Evolutionary conservation across 2,329 filamentous ascomycete genomes (phyloP), one percentile per base, ranked within the genome.

Genomic region (Thermoascus crustaceus): DNA sequence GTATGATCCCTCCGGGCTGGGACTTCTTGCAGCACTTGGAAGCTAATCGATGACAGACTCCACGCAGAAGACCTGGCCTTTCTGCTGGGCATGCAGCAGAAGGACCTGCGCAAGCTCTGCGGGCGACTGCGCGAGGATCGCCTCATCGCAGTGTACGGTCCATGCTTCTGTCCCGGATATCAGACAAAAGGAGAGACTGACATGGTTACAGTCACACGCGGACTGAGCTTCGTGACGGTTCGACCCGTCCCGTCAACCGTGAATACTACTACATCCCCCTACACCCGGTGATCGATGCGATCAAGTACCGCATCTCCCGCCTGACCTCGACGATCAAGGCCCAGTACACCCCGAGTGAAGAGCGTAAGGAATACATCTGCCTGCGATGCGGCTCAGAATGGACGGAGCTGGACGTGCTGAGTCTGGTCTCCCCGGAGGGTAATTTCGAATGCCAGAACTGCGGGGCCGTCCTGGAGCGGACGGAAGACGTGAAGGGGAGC

Each of bases 191-290:
- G n/a, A n/a, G n/a, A n/a, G n/a, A n/a, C 13, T 19, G 13, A 23
- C 22, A 35, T 5, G 14, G 7, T 21, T 13, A 17, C 53, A 85
- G 75, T 51, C 80, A 80, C 58, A 78, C 80, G 20, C 80, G 86
- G 41, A 76, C 80, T 32, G 87, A 94, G 57, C 68, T 83, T 37
- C 80, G 81, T 46, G 83, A 88, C 54, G 85, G 85, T 34, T 84
- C 87, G 40, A 81, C 83, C 39, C 80, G 87, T 34, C 82, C 85
- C 4, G 80, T 83, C 47, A 87, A 82, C 55, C 78, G 85, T 51
- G 94, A 89, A 43, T 98, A 94, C 72, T 98, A 94, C 67, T 98
- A 85, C 63, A 89, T 98, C 57, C 88, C 95, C 58, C 93, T 93
- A 54, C 85, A 91, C 40, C 83, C 85, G 39, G 86, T 89, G 22